Evolutionary conservation across 768 basidiomycete species (phyloP), one percentile per base, ranked within the genome.

Genomic region (Termitomyces sp.): DNA sequence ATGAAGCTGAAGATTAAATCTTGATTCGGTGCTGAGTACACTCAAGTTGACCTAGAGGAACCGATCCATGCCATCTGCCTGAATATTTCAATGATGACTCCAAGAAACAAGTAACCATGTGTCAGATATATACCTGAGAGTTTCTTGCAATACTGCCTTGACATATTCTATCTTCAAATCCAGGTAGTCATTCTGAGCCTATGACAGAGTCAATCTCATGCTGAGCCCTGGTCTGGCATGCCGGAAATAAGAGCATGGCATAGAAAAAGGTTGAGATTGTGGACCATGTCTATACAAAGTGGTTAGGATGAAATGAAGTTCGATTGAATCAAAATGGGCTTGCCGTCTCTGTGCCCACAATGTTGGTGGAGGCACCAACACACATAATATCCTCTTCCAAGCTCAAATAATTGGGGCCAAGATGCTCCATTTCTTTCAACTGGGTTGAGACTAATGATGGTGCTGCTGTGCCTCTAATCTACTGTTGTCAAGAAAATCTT

Each of bases 191-290:
- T 12, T 64, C 69, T 2, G 51, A 20, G 13, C 74, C 76, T n/a
- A 80, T 62, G 2, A 79, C 70, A 1, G 55, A 44, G 58, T 81
- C 79, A 13, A 82, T 69, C 64, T 81, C 79, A 1, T 67, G 66
- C 53, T 78, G 80, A 0, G 76, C 78, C 36, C 63, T 69, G 9
- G 47, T 55, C 53, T 74, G 74, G 8, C 70, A 65, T 16, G 72
- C 68, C 0, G 78, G 79, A 60, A 76, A 61, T 6, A 69, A 56
- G 13, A 73, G 66, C 75, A 81, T 76, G 5, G 74, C 72, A 16
- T 78, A 67, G 45, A 80, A 59, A 57, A 79, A 76, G 2, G 68
- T 62, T 6, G 62, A 62, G 2, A 77, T 40, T 0, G 70, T 60
- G 4, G 72, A 67, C 30, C 65, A 69, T 0, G 72, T 75, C 74